Base-by-base conservation (phyloP, 163 green algal genomes). In the Chlorella variabilis region DNA sequence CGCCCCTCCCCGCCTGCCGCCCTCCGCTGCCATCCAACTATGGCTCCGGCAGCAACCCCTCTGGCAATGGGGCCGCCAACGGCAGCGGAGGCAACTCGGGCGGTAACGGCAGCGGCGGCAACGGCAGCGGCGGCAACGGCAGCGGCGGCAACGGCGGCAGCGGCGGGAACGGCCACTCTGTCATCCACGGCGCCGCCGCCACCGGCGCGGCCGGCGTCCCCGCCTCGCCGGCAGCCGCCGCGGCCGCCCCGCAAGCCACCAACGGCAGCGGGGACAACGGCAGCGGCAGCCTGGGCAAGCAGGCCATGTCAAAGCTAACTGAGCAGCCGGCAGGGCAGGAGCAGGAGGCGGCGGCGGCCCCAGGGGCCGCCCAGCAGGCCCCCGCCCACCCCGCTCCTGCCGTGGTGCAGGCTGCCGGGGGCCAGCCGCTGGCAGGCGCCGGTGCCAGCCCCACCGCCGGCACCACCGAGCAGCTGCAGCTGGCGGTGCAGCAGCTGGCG, bases 111-210 rank as follows among this genome's bases (percentile, higher is more conserved):
- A 78, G 62, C 4, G 76, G 76, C 49, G 76, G 75, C 29, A 58
- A 33, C 39, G 39, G 41, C 62, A 58, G 38, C 61, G 34, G 39
- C 7, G 62, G 51, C 17, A 54, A 63, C 63, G 65, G 63, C 34
- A 59, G 45, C 42, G 49, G 39, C 29, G 77, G 77, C 27, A 62
- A 62, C 39, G 34, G 61, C 54, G 77, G 77, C 48, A 78, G 49
- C 42, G 78, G 78, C 25, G 66, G 67, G 48, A 83, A 83, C 29
- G 63, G 77, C 42, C 66, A 73, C 33, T 73, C 61, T 4, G 77
- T 51, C 20, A 67, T 68, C 33, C 76, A 65, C 25, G 38, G 45
- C 33, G 63, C 21, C 25, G 39, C 76, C 23, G 70, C 70, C 38
- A 49, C 70, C 1, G 73, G 15, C 41, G 73, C 73, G 27, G 25